A percentile compares a stretch with the other conserved stretches of the same genome.
Conservation (phyloP, 306 rosid species). For the Ceratonia siliqua region DNA sequence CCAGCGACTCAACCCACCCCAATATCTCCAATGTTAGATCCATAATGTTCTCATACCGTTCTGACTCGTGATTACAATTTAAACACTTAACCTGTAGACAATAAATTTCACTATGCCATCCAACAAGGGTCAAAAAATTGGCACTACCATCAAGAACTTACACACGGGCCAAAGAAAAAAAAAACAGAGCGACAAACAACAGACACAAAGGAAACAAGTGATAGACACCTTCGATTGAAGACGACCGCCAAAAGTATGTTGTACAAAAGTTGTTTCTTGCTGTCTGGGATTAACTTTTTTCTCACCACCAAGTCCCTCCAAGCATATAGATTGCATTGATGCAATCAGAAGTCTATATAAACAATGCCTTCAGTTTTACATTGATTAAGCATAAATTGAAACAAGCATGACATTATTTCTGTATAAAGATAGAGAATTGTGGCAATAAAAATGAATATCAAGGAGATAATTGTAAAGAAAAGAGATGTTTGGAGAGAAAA, state of each 20-base stretch:
- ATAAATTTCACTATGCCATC: conserved; percentile 27
- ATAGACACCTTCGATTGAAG: conserved; percentile 74
- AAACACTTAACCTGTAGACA: conserved; percentile 67
- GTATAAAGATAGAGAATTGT: background rate
- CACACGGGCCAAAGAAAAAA: background rate
- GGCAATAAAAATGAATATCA: background rate
- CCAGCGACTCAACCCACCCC: conserved; percentile 88
- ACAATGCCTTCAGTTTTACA: conserved; percentile 23
- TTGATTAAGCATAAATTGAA: conserved; percentile 19
- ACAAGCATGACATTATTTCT: conserved; percentile 25
- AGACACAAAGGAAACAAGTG: background rate
- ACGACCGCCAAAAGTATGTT: conserved; percentile 81
- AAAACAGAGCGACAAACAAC: background rate
- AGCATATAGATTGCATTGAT: conserved; percentile 88
- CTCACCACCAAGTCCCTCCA: conserved; percentile 87
- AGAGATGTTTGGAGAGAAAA: conserved; percentile 12
- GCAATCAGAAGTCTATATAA: conserved; percentile 77
- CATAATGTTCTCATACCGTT: conserved; percentile 82
- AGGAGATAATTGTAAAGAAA: conserved; percentile 15
- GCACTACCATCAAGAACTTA: background rate
- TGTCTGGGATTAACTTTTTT: conserved; percentile 69
- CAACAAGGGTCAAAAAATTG: background rate
- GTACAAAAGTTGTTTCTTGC: conserved; percentile 87
- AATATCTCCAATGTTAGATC: conserved; percentile 77
- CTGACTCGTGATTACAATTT: conserved; percentile 84